Evolutionary conservation across 768 basidiomycete species (phyloP).

Genomic region (Leccinum arenicola): DNA sequence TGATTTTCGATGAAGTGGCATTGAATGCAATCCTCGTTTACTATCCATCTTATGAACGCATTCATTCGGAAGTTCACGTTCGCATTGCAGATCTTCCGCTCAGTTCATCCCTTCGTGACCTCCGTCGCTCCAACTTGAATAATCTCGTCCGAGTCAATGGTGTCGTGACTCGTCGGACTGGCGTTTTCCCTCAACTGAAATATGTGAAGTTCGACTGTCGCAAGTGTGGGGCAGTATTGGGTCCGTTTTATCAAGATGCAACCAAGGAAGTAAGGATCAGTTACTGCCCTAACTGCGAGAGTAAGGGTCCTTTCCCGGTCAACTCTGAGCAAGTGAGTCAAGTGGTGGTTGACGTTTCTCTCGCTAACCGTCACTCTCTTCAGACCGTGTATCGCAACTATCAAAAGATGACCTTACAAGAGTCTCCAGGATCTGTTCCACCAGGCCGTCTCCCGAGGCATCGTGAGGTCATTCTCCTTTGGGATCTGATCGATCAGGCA

Average conservation of each 20-base stretch:
- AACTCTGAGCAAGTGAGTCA: slow-evolving; percentile 87
- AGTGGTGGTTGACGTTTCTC: background rate
- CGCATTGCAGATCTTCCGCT: slow-evolving; percentile 93
- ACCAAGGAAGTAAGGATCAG: slow-evolving; percentile 91
- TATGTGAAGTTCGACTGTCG: slow-evolving; percentile 98
- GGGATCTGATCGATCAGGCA: slow-evolving; percentile 97
- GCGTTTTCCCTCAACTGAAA: slow-evolving; percentile 99
- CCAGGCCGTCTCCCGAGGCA: slow-evolving; percentile 96
- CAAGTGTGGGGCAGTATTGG: slow-evolving; percentile 91
- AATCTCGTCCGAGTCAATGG: slow-evolving; percentile 94
- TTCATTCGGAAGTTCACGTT: slow-evolving; percentile 97
- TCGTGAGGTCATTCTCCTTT: slow-evolving; percentile 92
- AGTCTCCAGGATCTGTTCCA: slow-evolving; percentile 96
- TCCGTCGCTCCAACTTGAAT: slow-evolving; percentile 89
- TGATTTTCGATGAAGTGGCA: slow-evolving; percentile 94
- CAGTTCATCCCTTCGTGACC: slow-evolving; percentile 85
- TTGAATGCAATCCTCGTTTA: slow-evolving; percentile 91
- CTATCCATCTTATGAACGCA: slow-evolving; percentile 94
- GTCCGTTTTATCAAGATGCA: slow-evolving; percentile 98
- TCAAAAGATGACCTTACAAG: slow-evolving; percentile 98
- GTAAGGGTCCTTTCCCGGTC: slow-evolving; percentile 91
- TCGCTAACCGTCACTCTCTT: background rate
- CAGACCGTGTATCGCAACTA: slow-evolving; percentile 98
- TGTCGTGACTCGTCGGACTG: slow-evolving; percentile 92
- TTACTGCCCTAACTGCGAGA: slow-evolving; percentile 92